Percentiles rank a stretch among this genome's conserved stretches.
Evolutionary conservation across 306 rosid genomes (phyloP).

Genomic region (Acmispon strigosus): DNA sequence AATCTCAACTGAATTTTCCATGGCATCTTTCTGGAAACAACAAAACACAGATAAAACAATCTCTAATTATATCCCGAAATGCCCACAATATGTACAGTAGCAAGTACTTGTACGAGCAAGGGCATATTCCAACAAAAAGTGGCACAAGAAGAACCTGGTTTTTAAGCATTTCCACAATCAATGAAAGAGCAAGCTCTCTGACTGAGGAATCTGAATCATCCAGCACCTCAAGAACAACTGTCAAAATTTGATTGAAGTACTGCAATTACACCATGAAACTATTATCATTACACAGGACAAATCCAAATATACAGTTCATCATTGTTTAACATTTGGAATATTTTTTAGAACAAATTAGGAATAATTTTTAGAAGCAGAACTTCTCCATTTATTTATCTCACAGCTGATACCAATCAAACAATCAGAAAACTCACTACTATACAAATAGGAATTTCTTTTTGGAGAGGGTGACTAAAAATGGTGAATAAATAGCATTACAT

Average conservation of each 20-base stretch:
- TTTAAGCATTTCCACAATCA: slow-evolving; percentile 84
- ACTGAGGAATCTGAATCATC: slow-evolving; percentile 78
- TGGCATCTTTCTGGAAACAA: slow-evolving; percentile 69
- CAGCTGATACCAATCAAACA: slow-evolving; percentile 7
- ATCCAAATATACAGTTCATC: background rate
- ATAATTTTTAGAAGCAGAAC: slow-evolving; percentile 8
- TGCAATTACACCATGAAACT: slow-evolving; percentile 45
- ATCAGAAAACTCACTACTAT: background rate
- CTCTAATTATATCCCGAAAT: background rate
- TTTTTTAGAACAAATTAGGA: background rate
- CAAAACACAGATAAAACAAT: slow-evolving; percentile 14
- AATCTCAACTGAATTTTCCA: slow-evolving; percentile 92
- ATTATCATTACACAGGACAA: slow-evolving; percentile 16
- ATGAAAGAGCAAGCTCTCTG: slow-evolving; percentile 75
- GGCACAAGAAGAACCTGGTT: slow-evolving; percentile 60
- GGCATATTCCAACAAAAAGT: slow-evolving; percentile 4
- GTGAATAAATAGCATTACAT: slow-evolving; percentile 2
- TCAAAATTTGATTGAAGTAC: slow-evolving; percentile 98
- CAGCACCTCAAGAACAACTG: slow-evolving; percentile 82
- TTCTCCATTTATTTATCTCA: background rate
- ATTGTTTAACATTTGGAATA: background rate
- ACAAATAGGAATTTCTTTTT: background rate
- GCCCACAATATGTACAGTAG: background rate
- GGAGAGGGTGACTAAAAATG: background rate
- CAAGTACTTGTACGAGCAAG: background rate